Percentiles rank a stretch among this genome's conserved stretches.
phyloP scores from a whole-genome alignment of 1,139 yeast species.

The Saccharomycopsis hybrid region DNA sequence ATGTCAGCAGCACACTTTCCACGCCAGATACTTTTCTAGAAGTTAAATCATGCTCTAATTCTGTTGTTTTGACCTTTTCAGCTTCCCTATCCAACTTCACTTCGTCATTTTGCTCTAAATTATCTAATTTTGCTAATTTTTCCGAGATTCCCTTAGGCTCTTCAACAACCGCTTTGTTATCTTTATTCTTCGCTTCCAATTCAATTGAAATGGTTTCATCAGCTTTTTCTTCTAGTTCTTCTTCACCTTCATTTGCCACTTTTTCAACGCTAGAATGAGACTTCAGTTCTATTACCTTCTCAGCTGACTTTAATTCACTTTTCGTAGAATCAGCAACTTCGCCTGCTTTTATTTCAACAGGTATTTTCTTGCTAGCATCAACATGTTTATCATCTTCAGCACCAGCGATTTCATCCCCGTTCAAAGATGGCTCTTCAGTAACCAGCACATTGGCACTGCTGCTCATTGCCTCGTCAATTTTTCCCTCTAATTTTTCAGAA shows the following conservation, averaged over 20 bases:
- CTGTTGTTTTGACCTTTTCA: no score
- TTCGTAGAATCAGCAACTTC: background rate
- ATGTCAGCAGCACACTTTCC: background rate
- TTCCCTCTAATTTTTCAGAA: conserved; percentile 14
- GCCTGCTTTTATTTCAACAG: background rate
- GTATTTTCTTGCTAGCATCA: background rate
- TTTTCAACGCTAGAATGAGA: no score
- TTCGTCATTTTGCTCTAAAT: background rate
- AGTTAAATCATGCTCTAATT: no score
- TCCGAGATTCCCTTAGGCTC: background rate
- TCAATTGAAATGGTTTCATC: conserved; percentile 13
- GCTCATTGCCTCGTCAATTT: conserved; percentile 14
- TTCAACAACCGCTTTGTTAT: background rate
- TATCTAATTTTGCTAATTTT: background rate
- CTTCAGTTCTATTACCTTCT: background rate
- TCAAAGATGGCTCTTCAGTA: conserved; percentile 9
- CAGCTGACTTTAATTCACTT: conserved; percentile 6
- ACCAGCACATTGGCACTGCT: background rate
- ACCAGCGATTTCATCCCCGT: conserved; percentile 12
- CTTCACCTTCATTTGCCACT: conserved; percentile 4
- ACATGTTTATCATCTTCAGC: conserved; percentile 8
- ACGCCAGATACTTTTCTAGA: background rate
- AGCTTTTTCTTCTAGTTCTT: conserved; percentile 9
- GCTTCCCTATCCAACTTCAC: background rate
- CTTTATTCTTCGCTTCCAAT: conserved; percentile 4